Evolutionary conservation across 805 yeast genomes (phyloP), one percentile per base, ranked within the genome.

Genomic region (Lipomyces japonicus): DNA sequence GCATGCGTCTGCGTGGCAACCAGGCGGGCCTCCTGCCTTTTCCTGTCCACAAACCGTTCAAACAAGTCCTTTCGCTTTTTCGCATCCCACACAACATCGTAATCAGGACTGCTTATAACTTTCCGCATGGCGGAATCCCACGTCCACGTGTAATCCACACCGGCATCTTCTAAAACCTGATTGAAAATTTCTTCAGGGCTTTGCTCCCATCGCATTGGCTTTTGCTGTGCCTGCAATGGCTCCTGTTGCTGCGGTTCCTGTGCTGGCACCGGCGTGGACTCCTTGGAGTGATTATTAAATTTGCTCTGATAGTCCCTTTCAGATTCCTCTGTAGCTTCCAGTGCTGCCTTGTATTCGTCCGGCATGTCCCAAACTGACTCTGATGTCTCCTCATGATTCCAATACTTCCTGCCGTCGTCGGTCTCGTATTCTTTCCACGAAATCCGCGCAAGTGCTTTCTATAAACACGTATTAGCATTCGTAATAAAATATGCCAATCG

Each of bases 331-430:
- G 53, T 51, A 19, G 31, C 46, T 16, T 56, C 55, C 50, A 61
- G 18, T 19, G 62, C 64, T 3, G 49, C 55, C 28, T 65, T 64
- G 4, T 78, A 71, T 28, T 74, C 81, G 1, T 64, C 71, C 0
- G 96, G 96, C n/a, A 78, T 66, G 18, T 81, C 85, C 96, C 96
- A 90, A 0, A 82, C 80, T 18, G 93, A 82, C 60, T 81, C 80
- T 4, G 79, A 75, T 0, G 91, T 78, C 24, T 67, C 66, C 12
- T 73, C 70, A 62, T 85, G 84, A 66, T 82, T 82, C 71, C 85
- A 89, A 65, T 88, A 88, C 18, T 72, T 70, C 45, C 69, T 70
- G 2, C 90, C 89, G 4, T 76, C 81, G 10, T 76, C 76, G 0
- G 82, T 72, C 1, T 65, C 62, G 51, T 73, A 72, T 57, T 70